Conservation (phyloP, 805 yeast genomes). For the Kregervanrija delftensis region DNA sequence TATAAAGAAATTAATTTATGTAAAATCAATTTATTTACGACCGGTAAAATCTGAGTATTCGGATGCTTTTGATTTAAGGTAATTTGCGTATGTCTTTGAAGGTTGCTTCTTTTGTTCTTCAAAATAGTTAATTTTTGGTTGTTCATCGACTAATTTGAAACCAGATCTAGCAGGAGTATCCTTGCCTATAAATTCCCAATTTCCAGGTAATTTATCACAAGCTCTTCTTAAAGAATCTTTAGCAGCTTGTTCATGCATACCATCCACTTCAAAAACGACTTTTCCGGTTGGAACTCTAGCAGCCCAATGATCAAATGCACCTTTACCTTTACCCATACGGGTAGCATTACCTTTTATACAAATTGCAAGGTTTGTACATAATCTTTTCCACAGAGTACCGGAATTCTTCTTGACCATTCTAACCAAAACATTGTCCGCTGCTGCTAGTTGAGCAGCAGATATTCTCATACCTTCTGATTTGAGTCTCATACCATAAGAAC, state of each 20-base stretch:
- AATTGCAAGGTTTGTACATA: slow-evolving; percentile 80
- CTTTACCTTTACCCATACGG: slow-evolving; percentile 99
- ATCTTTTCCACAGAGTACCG: slow-evolving; percentile 72
- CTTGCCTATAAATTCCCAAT: slow-evolving; percentile 72
- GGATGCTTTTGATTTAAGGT: slow-evolving; percentile 42
- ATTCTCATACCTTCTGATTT: slow-evolving; percentile 83
- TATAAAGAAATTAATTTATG: background rate
- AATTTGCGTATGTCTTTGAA: slow-evolving; percentile 53
- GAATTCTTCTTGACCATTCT: slow-evolving; percentile 75
- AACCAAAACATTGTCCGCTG: slow-evolving; percentile 82
- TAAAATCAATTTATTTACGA: slow-evolving; percentile 13
- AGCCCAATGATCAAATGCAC: slow-evolving; percentile 96
- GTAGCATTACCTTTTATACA: slow-evolving; percentile 97
- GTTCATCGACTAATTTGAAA: slow-evolving; percentile 41
- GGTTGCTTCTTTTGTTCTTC: slow-evolving; percentile 54
- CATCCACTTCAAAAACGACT: slow-evolving; percentile 73
- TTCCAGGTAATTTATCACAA: slow-evolving; percentile 86
- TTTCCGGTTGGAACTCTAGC: slow-evolving; percentile 94
- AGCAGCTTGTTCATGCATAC: slow-evolving; percentile 82
- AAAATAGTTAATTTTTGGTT: slow-evolving; percentile 44
- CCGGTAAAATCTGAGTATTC: slow-evolving; percentile 39
- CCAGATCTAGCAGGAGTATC: slow-evolving; percentile 68
- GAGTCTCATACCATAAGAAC: slow-evolving; percentile 79
- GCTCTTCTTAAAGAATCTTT: slow-evolving; percentile 88
- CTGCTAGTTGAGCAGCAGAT: slow-evolving; percentile 81